phyloP scores from a whole-genome alignment of 2,329 filamentous ascomycete species.

The Neurospora sp. region DNA sequence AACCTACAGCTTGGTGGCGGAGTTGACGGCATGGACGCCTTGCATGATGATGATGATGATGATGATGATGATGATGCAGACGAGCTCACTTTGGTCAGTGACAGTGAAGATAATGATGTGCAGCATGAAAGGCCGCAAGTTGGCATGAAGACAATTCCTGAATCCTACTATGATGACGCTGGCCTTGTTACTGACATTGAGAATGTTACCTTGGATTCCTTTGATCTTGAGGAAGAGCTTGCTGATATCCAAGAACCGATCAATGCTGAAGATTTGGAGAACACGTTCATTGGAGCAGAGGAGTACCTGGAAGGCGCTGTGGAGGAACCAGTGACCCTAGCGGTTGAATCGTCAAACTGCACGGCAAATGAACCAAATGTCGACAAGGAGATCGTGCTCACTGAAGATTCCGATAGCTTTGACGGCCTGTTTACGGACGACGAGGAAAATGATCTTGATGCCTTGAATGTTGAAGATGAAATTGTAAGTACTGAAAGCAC shows the following conservation, averaged over 20 bases:
- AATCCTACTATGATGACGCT: neutral
- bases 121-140: neutral
- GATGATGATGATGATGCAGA: neutral
- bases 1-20: neutral
- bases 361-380: neutral
- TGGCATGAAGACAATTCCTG: neutral
- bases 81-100: neutral
- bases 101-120: neutral
- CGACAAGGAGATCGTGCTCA: neutral
- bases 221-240: neutral
- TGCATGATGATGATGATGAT: neutral
- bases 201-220: neutral
- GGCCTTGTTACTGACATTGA: neutral
- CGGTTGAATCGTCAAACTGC: neutral
- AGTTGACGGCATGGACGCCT: neutral
- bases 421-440: neutral
- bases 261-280: neutral
- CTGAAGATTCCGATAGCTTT: neutral
- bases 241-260: neutral
- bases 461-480: no score
- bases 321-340: no score
- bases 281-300: no score
- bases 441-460: neutral
- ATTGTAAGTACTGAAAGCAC: no score
- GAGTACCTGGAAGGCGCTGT: no score